Base-by-base conservation (phyloP, 2,329 filamentous ascomycete species). In the Cladobotryum mycophilum region DNA sequence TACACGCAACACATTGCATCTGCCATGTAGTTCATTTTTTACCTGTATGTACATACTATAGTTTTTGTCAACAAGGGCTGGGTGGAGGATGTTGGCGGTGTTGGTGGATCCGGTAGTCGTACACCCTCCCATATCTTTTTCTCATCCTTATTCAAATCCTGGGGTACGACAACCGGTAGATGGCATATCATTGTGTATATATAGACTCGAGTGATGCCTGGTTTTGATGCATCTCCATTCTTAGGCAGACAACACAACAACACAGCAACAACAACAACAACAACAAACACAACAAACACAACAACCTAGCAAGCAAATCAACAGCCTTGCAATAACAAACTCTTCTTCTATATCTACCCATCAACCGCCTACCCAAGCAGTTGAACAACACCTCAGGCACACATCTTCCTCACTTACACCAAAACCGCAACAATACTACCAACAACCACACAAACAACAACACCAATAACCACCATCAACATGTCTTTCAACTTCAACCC, bases 401-500 rank as follows among this genome's bases (percentile, higher is more conserved):
- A 17, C n/a, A 41, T 11, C 38, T 15, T 17, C 38, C 7, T 20
- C 15, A 41, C 17, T 41, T 41, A 41, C 15, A 41, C 38, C n/a
- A n/a, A n/a, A 12, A 41, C 12, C 37, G n/a, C 37, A n/a, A 17
- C 15, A 5, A n/a, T 40, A n/a, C 36, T 14, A 38, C 36, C 7
- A 38, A 38, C 36, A 38, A 38, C 36, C 14, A 40, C 11, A 7
- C 37, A 40, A 30, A 30, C 37, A 25, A 40, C 37, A n/a, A n/a
- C 30, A 33, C 20, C n/a, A 12, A 18, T 5, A 25, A 42, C 6
- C 18, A 15, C 44, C 22, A 18, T 12, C 44, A 48, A 38, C 41
- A 50, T 53, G 53, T 48, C 47, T 45, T 38, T 50, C 37, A 9
- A 34, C 41, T 41, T 45, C 47, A 48, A 49, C 49, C 41, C 34